Evolutionary conservation across 768 basidiomycete species (phyloP), one percentile per base, ranked within the genome.

Genomic region (Boletus rubroflammeus): DNA sequence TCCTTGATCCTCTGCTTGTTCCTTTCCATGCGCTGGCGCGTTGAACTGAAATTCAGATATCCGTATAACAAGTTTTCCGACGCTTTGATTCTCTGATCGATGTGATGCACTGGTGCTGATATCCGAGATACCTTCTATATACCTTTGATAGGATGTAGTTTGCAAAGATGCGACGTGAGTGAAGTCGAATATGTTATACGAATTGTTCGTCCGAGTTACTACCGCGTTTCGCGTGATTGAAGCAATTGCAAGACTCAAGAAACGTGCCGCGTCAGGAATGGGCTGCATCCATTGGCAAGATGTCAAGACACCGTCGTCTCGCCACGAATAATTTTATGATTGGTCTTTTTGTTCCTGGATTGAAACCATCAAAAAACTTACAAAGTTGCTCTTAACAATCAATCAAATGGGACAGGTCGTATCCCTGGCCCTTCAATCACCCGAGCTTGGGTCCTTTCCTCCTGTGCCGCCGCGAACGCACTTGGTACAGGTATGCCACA

Each of bases 401-500:
- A 91, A 67, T 93, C 91, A 63, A 93, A 93, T 0, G 91, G 90
- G 11, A 93, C 86, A 19, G 87, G 87, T 38, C 85, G 72, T 61
- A 90, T 86, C 4, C 82, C 84, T 15, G 82, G 79, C 6, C 87
- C 85, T 42, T 74, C 69, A 17, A 88, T 71, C 50, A 70, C 67
- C 55, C 70, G 55, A 0, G 76, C 75, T 13, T 73, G 72, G 17
- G 61, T 59, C 38, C 52, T 61, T 29, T 74, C 67, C 61, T 75
- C 79, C 53, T 76, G 73, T 0, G 85, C 88, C 41, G 91, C 90
- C 25, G 81, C 93, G 63, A 95, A 93, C 3, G 72, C 86, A 38
- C 84, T 86, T 4, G 93, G 93, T 6, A 96, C 83, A 0, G 84
- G 85, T 55, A 95, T 96, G 0, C 93, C 92, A 69, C 93, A 95